Evolutionary conservation across 1,139 yeast species (phyloP).

Genomic region (Hemisphaericaspora lyxosophila): DNA sequence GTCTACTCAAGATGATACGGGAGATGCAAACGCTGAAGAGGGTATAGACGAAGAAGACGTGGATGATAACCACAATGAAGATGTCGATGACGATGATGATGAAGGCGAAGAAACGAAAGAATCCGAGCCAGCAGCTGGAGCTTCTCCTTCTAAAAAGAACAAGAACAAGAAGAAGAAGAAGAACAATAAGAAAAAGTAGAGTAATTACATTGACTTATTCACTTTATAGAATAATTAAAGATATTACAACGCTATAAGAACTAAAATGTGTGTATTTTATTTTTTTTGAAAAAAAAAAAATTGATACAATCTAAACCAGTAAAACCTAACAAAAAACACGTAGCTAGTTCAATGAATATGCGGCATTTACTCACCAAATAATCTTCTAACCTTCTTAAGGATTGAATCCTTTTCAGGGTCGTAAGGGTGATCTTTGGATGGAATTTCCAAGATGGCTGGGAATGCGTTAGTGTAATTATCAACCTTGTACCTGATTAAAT

Average conservation of each 20-base stretch:
- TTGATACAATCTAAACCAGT: neutral
- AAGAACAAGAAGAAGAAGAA: slow-evolving; percentile 19
- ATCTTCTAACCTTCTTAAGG: slow-evolving; percentile 86
- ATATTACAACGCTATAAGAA: slow-evolving; percentile 5
- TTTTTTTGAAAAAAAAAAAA: too few species aligned
- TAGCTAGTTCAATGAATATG: too few species aligned
- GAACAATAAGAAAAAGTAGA: slow-evolving; percentile 10
- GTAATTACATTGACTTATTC: neutral
- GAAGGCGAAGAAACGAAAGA: slow-evolving; percentile 21
- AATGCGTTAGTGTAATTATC: slow-evolving; percentile 88
- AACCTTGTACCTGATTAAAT: slow-evolving; percentile 76
- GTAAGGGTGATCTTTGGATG: slow-evolving; percentile 97
- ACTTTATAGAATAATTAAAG: slow-evolving; percentile 3
- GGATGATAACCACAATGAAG: slow-evolving; percentile 7
- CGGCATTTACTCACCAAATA: slow-evolving; percentile 74
- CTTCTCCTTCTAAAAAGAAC: slow-evolving; percentile 11
- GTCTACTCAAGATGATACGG: too few species aligned
- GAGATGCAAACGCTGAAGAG: slow-evolving; percentile 9
- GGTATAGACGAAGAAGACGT: slow-evolving; percentile 9
- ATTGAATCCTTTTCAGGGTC: slow-evolving; percentile 98
- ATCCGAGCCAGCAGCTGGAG: neutral
- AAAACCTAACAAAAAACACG: too few species aligned
- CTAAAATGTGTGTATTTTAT: slow-evolving; percentile 5
- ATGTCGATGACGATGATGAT: slow-evolving; percentile 20
- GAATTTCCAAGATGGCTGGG: slow-evolving; percentile 95